phyloP scores from a whole-genome alignment of 2,329 filamentous ascomycete genomes.

The Cladosporium sp. region DNA sequence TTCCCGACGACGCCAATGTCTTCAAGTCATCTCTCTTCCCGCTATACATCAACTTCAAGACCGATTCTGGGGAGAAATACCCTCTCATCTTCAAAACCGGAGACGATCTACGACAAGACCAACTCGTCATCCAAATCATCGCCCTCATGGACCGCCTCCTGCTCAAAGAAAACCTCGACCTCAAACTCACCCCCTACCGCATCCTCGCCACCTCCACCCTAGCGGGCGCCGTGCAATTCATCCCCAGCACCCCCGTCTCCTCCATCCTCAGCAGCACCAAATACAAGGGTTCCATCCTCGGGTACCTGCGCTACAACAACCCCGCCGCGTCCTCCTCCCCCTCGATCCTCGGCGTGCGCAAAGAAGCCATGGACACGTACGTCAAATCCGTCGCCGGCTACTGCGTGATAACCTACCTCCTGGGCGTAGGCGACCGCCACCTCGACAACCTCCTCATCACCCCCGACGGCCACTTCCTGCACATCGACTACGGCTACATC shows the following conservation, averaged over 20 bases:
- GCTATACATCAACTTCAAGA: conserved; percentile 87
- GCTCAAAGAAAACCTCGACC: conserved; percentile 91
- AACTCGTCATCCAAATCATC: conserved; percentile 96
- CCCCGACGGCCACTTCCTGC: conserved; percentile 92
- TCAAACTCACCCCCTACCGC: conserved; percentile 93
- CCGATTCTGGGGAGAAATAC: conserved; percentile 70
- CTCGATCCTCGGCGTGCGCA: conserved; percentile 73
- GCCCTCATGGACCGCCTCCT: conserved; percentile 95
- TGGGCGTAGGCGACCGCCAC: conserved; percentile 93
- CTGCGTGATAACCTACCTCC: conserved; percentile 96
- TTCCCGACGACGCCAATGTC: conserved; percentile 80
- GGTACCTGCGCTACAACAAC: conserved; percentile 85
- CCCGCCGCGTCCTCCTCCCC: conserved; percentile 77
- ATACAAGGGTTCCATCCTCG: conserved; percentile 72
- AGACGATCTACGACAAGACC: conserved; percentile 93
- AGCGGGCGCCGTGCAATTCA: conserved; percentile 89
- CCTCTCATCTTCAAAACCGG: conserved; percentile 96
- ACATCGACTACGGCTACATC: conserved; percentile 98
- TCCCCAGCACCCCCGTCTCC: conserved; percentile 74
- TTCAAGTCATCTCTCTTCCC: conserved; percentile 95
- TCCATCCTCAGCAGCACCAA: conserved; percentile 66
- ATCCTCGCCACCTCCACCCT: conserved; percentile 89
- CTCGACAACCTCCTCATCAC: conserved; percentile 90
- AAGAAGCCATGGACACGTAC: conserved; percentile 91
- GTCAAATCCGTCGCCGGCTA: conserved; percentile 95